Evolutionary conservation across 345 rosid species (phyloP), one percentile per base, ranked within the genome.

Genomic region (Angophora floribunda): DNA sequence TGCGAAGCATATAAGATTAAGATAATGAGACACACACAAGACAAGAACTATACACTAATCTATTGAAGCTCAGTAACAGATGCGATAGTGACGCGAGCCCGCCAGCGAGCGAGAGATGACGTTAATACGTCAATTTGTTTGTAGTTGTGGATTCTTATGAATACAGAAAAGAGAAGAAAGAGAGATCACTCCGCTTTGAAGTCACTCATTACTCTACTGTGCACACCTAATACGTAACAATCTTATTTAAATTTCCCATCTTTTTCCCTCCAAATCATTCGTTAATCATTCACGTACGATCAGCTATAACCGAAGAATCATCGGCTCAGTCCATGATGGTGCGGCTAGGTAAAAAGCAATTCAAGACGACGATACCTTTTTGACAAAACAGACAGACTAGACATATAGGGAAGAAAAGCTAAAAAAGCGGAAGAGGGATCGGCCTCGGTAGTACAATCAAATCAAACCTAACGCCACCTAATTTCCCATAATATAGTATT

Each of bases 91-190:
- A 88, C 79, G 15, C 47, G 4, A 86, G 63, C 88, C 11, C 49
- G 49, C 14, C 12, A 86, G 49, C 80, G 28, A 47, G 47, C 8
- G 50, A n/a, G 26, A 52, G 70, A 67, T 78, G 90, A 89, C 47
- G 89, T 91, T 89, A 51, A 82, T 44, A 82, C 90, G 92, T 90
- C 91, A 90, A 86, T 89, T 91, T 90, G 89, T 86, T 85, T 91
- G 84, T 85, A 88, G 91, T 88, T 89, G 89, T 89, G 91, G 94
- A 91, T 57, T 79, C 55, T 86, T 55, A 4, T 26, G 21, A 55
- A 19, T 65, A 44, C 82, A 67, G 44, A 30, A 86, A 55, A 85
- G 17, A 16, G 28, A 41, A 5, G 10, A 30, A 63, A 26, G 13
- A 44, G 70, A 32, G 50, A 78, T 87, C 90, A 86, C 80, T 85